These are phyloP conservation scores for Fusarium nelsonii DNA, from an alignment of 2,329 filamentous ascomycete species.

Conservation along the genomic window DNA sequence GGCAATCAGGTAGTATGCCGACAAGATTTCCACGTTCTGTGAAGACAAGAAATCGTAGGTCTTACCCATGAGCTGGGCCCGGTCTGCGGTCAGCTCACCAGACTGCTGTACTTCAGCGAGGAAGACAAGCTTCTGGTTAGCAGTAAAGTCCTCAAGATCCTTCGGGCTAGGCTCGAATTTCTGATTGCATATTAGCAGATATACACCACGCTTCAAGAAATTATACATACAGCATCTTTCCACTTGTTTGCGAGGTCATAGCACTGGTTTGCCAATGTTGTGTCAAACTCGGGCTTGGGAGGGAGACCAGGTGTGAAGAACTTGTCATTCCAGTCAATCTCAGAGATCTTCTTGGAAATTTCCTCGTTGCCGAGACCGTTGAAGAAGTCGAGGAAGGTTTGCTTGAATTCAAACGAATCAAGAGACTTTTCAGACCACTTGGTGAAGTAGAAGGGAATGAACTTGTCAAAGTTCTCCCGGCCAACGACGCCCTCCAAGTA, in stretches of 20 bases:
- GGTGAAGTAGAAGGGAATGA: constrained; percentile 94
- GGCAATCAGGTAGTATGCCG: constrained; percentile 83
- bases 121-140: constrained; percentile 93
- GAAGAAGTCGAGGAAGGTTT: constrained; percentile 89
- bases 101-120: constrained; percentile 80
- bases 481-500: constrained; percentile 88
- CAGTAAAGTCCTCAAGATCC: constrained; percentile 81
- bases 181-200: constrained; percentile 52
- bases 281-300: constrained; percentile 91
- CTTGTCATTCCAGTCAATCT: constrained; percentile 89
- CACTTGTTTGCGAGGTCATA: constrained; percentile 86
- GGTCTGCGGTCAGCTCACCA: constrained; percentile 70
- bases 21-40: constrained; percentile 87
- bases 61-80: constrained; percentile 78
- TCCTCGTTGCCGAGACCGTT: constrained; percentile 71
- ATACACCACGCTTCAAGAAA: constrained; percentile 36
- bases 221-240: constrained; percentile 67
- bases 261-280: constrained; percentile 85
- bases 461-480: constrained; percentile 89
- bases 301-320: constrained; percentile 92
- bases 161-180: constrained; percentile 72
- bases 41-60: constrained; percentile 80
- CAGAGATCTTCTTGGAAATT: constrained; percentile 72
- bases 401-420: constrained; percentile 94
- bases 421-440: constrained; percentile 88